phyloP scores from a whole-genome alignment of 2,329 filamentous ascomycete species.

The Sporothrix euskadiensis region DNA sequence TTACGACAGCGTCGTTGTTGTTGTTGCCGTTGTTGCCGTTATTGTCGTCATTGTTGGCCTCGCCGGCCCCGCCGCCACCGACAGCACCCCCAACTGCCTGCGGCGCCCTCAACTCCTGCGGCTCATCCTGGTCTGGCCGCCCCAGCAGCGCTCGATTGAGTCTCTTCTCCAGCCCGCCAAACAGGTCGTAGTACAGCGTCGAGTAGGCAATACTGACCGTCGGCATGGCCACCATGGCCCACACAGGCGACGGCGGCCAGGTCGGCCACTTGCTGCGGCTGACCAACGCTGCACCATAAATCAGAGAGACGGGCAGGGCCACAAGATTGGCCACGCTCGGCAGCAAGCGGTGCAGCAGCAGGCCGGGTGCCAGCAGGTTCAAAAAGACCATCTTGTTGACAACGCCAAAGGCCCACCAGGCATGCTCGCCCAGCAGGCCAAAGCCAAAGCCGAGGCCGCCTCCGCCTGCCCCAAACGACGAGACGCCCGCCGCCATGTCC shows the following conservation, averaged over 20 bases:
- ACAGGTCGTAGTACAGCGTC: conserved; percentile 50
- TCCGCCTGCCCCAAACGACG: background rate
- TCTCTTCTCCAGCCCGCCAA: conserved; percentile 50
- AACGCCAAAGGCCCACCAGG: background rate
- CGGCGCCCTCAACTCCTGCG: background rate
- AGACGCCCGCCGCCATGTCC: background rate
- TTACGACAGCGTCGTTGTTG: background rate
- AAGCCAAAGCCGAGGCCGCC: background rate
- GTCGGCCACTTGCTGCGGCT: conserved; percentile 48
- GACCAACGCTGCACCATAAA: conserved; percentile 50
- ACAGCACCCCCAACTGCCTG: background rate
- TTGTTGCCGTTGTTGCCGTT: background rate
- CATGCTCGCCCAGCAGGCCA: background rate
- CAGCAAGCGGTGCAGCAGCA: conserved; percentile 49
- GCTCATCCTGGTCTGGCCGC: conserved; percentile 34
- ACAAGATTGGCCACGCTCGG: conserved; percentile 47
- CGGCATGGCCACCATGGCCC: conserved; percentile 54
- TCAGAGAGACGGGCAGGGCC: conserved; percentile 46
- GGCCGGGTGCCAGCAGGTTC: conserved; percentile 49
- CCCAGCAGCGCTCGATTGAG: conserved; percentile 52
- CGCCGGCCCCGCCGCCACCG: background rate
- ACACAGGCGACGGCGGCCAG: conserved; percentile 57
- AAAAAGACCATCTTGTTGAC: conserved; percentile 35
- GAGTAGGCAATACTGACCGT: conserved; percentile 46
- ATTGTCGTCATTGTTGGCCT: background rate